Base-by-base conservation (phyloP, 192 early-diverging fungal species). In the Coemansia sp. region DNA sequence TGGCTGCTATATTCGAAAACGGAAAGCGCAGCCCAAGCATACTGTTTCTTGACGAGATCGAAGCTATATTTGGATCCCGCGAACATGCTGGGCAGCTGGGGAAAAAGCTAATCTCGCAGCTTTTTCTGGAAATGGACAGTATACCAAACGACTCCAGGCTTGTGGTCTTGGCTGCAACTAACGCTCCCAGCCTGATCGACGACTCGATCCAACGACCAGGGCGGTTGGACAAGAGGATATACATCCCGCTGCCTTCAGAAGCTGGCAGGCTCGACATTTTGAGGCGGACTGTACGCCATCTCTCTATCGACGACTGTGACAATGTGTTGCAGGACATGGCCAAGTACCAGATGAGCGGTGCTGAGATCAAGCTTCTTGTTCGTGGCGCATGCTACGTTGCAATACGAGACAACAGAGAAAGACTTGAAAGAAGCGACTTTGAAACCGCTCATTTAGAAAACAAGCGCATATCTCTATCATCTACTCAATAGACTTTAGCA, bases 31-130 rank as follows among this genome's bases (percentile, higher is more conserved):
- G 83, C 15, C 95, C 96, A 0, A 89, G 86, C 62, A 89, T 98
- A 34, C 73, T 98, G 14, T 98, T 98, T 79, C 82, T 98, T 20
- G 96, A 98, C 73, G 95, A 98, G 69, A 83, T 98, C 49, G 96
- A 98, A 59, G 89, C 93, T 3, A 75, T 98, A 32, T 96, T 96
- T 79, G 86, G 89, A 25, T 71, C 67, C 10, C 81, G 89, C 58
- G 92, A 92, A 6, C 70, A 73, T 9, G 78, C 83, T 55, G 92
- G 92, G 0, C 84, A 88, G 64, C 75, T 89, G 5, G 90, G 85
- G 19, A 90, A 85, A 69, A 89, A 90, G 80, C 74, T 93, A 13
- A 86, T 92, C 33, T 87, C 92, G 9, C 91, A 93, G 69, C 60
- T 95, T 10, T 79, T 93, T 34, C 62, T 90, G 9, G 91, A 96